Evolutionary conservation across 805 yeast species (phyloP).

Genomic region (Wickerhamomyces chaumierensis): DNA sequence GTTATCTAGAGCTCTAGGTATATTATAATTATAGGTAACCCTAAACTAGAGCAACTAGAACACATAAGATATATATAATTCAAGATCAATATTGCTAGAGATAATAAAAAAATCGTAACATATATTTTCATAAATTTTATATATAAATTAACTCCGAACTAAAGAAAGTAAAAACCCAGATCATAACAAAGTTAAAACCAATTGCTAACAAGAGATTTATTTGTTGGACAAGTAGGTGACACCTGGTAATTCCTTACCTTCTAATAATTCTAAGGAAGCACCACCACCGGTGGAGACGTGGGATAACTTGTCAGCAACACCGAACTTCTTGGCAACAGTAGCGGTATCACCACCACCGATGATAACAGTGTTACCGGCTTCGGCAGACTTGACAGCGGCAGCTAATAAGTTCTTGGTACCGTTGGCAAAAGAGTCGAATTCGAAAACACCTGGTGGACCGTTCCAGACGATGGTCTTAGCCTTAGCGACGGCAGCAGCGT

Average conservation of each 20-base stretch:
- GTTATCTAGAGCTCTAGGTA: too few species aligned
- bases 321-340: slow-evolving; percentile 96
- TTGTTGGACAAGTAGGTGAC: slow-evolving; percentile 85
- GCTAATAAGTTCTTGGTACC: slow-evolving; percentile 90
- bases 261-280: slow-evolving; percentile 96
- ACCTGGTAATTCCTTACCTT: slow-evolving; percentile 98
- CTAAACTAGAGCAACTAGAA: too few species aligned
- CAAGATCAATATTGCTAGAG: too few species aligned
- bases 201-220: slow-evolving; percentile 14
- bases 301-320: slow-evolving; percentile 90
- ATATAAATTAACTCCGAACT: not conserved
- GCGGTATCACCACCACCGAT: slow-evolving; percentile 99
- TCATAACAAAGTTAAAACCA: not conserved
- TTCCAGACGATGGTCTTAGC: slow-evolving; percentile 99
- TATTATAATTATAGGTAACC: too few species aligned
- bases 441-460: slow-evolving; percentile 99
- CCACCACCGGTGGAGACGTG: slow-evolving; percentile 99
- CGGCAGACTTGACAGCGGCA: slow-evolving; percentile 78
- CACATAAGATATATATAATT: too few species aligned
- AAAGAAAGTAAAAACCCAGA: not conserved
- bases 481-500: slow-evolving; percentile 71
- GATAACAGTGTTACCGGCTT: slow-evolving; percentile 86
- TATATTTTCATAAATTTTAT: too few species aligned
- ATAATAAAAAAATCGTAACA: not conserved
- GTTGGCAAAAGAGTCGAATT: slow-evolving; percentile 80